Conservation (phyloP, 2,329 filamentous ascomycete species). For the Penicillium glabrum region DNA sequence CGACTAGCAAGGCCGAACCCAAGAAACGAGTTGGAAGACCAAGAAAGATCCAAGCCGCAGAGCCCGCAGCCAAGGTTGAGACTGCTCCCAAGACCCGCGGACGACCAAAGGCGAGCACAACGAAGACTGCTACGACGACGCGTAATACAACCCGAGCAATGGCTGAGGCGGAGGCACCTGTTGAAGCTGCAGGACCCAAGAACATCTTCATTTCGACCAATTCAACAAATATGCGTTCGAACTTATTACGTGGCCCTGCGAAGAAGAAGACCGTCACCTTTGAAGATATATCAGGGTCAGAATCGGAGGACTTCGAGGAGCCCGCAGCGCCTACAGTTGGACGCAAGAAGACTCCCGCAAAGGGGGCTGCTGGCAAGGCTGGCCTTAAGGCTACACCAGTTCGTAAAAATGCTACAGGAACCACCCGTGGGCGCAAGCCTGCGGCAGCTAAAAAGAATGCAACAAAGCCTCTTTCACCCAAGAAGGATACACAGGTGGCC, state of each 20-base stretch:
- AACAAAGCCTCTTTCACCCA: slow-evolving; percentile 46
- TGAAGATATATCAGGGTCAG: slow-evolving; percentile 41
- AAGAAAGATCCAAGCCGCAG: slow-evolving; percentile 12
- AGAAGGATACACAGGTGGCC: slow-evolving; percentile 49
- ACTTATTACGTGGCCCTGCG: slow-evolving; percentile 29
- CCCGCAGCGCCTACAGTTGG: slow-evolving; percentile 20
- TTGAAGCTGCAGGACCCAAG: slow-evolving; percentile 18
- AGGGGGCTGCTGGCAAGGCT: slow-evolving; percentile 26
- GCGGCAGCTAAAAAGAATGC: slow-evolving; percentile 29
- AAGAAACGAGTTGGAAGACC: slow-evolving; percentile 24
- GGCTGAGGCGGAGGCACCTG: slow-evolving; percentile 1
- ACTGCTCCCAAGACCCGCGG: slow-evolving; percentile 27
- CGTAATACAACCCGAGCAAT: slow-evolving; percentile 15
- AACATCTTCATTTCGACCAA: slow-evolving; percentile 29
- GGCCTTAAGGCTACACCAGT: slow-evolving; percentile 48
- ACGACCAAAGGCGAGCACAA: slow-evolving; percentile 28
- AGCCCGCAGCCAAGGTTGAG: slow-evolving; percentile 14
- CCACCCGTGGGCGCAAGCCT: slow-evolving; percentile 32
- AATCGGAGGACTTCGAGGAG: slow-evolving; percentile 40
- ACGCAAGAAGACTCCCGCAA: slow-evolving; percentile 25
- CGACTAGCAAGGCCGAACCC: slow-evolving; percentile 2
- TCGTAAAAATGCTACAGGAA: slow-evolving; percentile 38
- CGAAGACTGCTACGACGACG: slow-evolving; percentile 13
- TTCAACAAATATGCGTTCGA: slow-evolving; percentile 31
- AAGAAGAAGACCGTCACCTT: slow-evolving; percentile 51